Evolutionary conservation across 1,284 basidiomycete species (phyloP), one percentile per base, ranked within the genome.

Genomic region (Tilletia caries): DNA sequence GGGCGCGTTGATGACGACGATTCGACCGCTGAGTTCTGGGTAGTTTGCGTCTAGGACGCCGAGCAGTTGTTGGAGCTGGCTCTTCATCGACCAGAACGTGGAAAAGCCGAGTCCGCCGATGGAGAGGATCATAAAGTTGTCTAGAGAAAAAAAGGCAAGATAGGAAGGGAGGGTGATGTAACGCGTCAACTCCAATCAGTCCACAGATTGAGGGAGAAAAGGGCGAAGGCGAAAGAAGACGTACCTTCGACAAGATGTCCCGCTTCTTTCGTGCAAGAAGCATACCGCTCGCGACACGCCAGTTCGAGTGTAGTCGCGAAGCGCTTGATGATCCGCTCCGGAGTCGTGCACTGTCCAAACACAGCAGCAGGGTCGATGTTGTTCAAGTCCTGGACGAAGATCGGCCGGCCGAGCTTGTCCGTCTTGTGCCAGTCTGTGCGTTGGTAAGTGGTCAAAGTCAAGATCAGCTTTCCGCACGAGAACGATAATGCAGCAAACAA

Each of bases 51-150:
- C 81, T 3, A 82, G 69, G 10, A 79, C 75, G 8, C 23, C 15
- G 15, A 82, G 67, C 44, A 82, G 70, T 44, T 75, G 67, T 50
- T 82, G 80, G n/a, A 82, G 68, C 65, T 82, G 75, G 2, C 69
- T 44, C 23, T 77, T 76, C 79, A 81, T 80, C 15, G 72, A 25
- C 81, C 81, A 82, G 65, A 82, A 82, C 5, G 80, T 81, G 8
- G 68, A 33, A 32, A 82, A 64, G 0, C 80, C 79, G 0, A 82
- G 48, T 0, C 81, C 80, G n/a, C 72, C 73, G 0, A 82, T 67
- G 50, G 81, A 78, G 33, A 82, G 58, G 2, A 82, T 79, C 81
- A 82, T 82, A 41, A 75, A 75, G 70, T 82, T 82, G 71, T 82
- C 62, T 44, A 25, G 48, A n/a, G 25, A 50, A 50, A 23, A 23